Percentiles rank a stretch among this genome's conserved stretches.
Evolutionary conservation across 495 filamentous ascomycete species (phyloP).

Genomic region (Aspergillus avenaceus): DNA sequence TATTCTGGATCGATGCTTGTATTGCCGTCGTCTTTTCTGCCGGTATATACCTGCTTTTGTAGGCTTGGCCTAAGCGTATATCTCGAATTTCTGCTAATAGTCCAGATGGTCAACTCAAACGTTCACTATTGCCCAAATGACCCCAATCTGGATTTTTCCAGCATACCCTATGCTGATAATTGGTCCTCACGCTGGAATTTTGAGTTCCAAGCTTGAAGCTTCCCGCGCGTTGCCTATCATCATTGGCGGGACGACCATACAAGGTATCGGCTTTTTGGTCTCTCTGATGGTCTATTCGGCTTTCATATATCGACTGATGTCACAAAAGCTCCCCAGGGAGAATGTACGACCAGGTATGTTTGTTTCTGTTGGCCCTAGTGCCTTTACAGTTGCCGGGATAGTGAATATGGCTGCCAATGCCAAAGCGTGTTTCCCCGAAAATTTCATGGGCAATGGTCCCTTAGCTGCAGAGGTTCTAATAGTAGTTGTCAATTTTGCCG

Average conservation of each 20-base stretch:
- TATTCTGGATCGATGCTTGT: constrained; percentile 72
- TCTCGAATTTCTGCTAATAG: neutral
- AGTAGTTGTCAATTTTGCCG: constrained; percentile 55
- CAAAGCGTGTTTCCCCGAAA: constrained; percentile 38
- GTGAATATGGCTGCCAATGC: constrained; percentile 52
- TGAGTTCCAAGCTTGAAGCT: constrained; percentile 49
- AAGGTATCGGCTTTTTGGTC: constrained; percentile 83
- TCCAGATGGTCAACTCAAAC: constrained; percentile 63
- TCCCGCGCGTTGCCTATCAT: constrained; percentile 58
- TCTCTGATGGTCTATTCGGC: constrained; percentile 82
- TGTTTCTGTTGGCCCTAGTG: constrained; percentile 74
- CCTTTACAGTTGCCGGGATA: constrained; percentile 72
- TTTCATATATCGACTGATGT: constrained; percentile 87
- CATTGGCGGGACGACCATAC: constrained; percentile 65
- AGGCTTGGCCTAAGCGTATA: too few relatives aligned
- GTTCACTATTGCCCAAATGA: constrained; percentile 85
- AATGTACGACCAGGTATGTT: constrained; percentile 78
- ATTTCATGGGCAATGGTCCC: constrained; percentile 57
- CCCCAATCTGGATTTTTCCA: constrained; percentile 88
- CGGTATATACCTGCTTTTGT: constrained; percentile 70
- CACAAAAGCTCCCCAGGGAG: constrained; percentile 79
- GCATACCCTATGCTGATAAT: constrained; percentile 81
- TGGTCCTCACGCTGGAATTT: constrained; percentile 67
- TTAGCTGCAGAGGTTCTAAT: constrained; percentile 52
- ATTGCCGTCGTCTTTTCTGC: constrained; percentile 61